These are phyloP conservation scores for Teratosphaeria destructans DNA, from an alignment of 2,329 filamentous ascomycete genomes.

Conservation along the genomic window DNA sequence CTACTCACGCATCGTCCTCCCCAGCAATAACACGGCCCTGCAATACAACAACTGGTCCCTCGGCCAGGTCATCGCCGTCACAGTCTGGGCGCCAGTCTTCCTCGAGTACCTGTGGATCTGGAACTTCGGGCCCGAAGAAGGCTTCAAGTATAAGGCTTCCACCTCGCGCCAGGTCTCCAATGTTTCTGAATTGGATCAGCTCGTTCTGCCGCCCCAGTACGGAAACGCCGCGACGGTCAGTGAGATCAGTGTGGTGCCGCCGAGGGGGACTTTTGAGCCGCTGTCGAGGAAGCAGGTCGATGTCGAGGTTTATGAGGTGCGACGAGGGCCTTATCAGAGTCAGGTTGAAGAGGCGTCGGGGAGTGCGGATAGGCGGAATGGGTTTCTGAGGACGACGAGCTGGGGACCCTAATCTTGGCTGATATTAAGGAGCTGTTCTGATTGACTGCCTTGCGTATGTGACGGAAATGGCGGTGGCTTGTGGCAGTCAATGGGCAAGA, in stretches of 20 bases:
- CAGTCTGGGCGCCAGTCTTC: slow-evolving; percentile 6
- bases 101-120: slow-evolving; percentile 3
- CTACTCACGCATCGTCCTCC: slow-evolving; percentile 5
- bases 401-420: not conserved
- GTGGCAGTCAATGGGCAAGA: no score
- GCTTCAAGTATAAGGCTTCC: not conserved
- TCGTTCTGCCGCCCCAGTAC: not conserved
- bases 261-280: not conserved
- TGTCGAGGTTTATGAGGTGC: not conserved
- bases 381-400: not conserved
- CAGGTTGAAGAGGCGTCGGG: not conserved
- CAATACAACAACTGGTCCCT: slow-evolving; percentile 6
- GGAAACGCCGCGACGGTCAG: not conserved
- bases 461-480: no score
- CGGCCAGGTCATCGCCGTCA: slow-evolving; percentile 9
- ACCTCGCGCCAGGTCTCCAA: not conserved
- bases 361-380: not conserved
- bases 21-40: slow-evolving; percentile 3
- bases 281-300: not conserved
- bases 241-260: not conserved
- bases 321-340: not conserved
- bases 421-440: not conserved
- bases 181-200: not conserved
- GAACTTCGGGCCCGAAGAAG: slow-evolving; percentile 2
- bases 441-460: no score